These are phyloP conservation scores for Phaseolus lunatus DNA, from an alignment of 306 rosid species.

Conservation along the genomic window DNA sequence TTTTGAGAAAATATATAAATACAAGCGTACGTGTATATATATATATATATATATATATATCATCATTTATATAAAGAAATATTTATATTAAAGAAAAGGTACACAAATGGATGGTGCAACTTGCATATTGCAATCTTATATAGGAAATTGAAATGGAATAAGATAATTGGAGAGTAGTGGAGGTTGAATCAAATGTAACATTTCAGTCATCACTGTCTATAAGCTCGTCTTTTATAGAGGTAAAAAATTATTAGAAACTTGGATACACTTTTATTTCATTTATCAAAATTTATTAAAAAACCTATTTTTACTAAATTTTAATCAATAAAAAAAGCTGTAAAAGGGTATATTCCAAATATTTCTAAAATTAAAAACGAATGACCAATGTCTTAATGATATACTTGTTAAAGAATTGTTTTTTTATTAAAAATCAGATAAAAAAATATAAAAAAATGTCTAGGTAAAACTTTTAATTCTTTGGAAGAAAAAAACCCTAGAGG, in stretches of 20 bases:
- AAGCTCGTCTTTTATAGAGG: background rate
- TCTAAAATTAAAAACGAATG: too few species aligned
- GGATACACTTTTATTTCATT: too few species aligned
- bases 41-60: background rate
- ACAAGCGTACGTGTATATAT: background rate
- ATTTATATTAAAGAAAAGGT: background rate
- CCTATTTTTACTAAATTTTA: too few species aligned
- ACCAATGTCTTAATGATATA: too few species aligned
- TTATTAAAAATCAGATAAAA: too few species aligned
- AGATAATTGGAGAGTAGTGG: background rate
- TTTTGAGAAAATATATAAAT: background rate
- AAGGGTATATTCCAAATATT: too few species aligned
- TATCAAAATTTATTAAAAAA: too few species aligned
- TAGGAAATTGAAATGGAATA: constrained; percentile 12
- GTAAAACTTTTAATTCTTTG: too few species aligned
- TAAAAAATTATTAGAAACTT: background rate
- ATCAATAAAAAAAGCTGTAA: too few species aligned
- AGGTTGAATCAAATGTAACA: background rate
- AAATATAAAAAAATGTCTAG: too few species aligned
- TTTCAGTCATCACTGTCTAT: background rate
- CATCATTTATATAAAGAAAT: background rate
- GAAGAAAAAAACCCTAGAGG: background rate
- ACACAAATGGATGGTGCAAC: constrained; percentile 24
- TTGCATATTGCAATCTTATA: constrained; percentile 22
- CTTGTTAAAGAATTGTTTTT: too few species aligned